Evolutionary conservation across 352 stramenopile species (phyloP), one percentile per base, ranked within the genome.

Genomic region (Thraustotheca clavata): DNA sequence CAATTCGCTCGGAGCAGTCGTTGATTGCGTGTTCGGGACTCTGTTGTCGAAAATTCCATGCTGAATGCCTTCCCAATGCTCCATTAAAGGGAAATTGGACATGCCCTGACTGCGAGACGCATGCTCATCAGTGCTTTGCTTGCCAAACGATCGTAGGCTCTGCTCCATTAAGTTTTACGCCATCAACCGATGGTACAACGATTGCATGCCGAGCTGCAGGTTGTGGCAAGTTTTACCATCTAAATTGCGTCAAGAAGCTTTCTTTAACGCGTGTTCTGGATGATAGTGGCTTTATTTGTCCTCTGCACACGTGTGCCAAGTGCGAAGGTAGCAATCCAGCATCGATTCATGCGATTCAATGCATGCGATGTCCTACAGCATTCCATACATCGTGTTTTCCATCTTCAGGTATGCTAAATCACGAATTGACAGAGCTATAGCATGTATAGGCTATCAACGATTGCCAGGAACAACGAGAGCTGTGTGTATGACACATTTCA

Each of bases 201-300:
- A 50, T 61, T 5, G 18, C 34, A 61, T 94, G 85, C 60, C 76
- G 85, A 29, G 85, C 85, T 40, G 67, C 89, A 6, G 91, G 82
- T 39, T 94, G 85, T 49, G 85, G 85, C 27, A 92, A 92, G 60
- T 94, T 85, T 60, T 94, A 92, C 59, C 85, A 94, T 52, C 73
- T 85, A 18, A 71, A 86, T 34, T 94, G 85, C 49, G 89, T 94
- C 46, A 83, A 79, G 33, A 83, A 82, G 49, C 79, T 91, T 49
- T 79, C 85, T 46, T 70, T 94, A 36, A 84, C 85, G 5, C 69
- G 85, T 20, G 88, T 68, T 18, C 60, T 89, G 57, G 84, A 84
- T 14, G 77, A 83, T 61, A 77, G 79, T 48, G 76, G 87, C 61
- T 94, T 94, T 59, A 94, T 94, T 46, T 94, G 85, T 59, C 83